phyloP scores from a whole-genome alignment of 1,284 basidiomycete genomes.

The Fomitopsis pinicola region DNA sequence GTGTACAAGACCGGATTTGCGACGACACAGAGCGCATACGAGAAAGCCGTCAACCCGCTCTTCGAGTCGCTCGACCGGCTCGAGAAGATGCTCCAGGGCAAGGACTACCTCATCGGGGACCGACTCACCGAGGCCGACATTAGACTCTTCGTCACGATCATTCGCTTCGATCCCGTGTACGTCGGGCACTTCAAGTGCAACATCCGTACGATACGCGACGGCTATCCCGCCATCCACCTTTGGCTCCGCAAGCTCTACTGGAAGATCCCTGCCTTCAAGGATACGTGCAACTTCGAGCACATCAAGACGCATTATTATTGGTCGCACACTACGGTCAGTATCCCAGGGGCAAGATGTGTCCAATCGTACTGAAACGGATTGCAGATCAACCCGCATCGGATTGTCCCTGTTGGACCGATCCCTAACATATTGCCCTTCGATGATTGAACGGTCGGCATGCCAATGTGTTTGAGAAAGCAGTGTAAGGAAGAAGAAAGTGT shows the following conservation, averaged over 20 bases:
- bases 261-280: constrained; percentile 86
- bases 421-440: constrained; percentile 63
- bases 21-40: constrained; percentile 77
- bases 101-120: constrained; percentile 81
- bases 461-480: too few relatives aligned
- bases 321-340: constrained; percentile 52
- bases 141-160: constrained; percentile 87
- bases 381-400: constrained; percentile 52
- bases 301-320: constrained; percentile 87
- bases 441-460: not conserved
- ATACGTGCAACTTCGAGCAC: constrained; percentile 84
- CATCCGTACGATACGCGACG: constrained; percentile 69
- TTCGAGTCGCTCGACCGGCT: constrained; percentile 80
- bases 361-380: not conserved
- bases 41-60: constrained; percentile 65
- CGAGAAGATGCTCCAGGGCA: constrained; percentile 74
- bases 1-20: constrained; percentile 94
- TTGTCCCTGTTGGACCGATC: constrained; percentile 75
- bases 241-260: constrained; percentile 93
- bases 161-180: constrained; percentile 85
- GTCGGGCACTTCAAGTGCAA: constrained; percentile 95
- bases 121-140: constrained; percentile 90
- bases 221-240: constrained; percentile 79
- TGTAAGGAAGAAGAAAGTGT: too few relatives aligned
- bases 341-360: not conserved